Percentiles rank a stretch among this genome's conserved stretches.
phyloP scores from a whole-genome alignment of 352 stramenopile genomes.

The Globisporangium apiculatum region DNA sequence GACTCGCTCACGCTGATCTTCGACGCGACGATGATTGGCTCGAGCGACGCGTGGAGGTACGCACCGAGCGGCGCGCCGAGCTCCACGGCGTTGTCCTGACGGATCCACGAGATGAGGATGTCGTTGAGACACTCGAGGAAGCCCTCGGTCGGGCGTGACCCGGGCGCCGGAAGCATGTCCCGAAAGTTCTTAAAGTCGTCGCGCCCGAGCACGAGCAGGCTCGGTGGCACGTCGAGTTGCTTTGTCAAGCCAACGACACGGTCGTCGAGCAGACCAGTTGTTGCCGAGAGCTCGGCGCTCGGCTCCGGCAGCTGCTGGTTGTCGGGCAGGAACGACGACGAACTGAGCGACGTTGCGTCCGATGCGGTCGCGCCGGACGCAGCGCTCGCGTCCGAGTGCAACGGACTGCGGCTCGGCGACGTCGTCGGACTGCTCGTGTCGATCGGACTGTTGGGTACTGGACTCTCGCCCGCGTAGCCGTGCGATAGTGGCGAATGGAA shows the following conservation, averaged over 20 bases:
- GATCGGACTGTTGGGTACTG: slow-evolving; percentile 40
- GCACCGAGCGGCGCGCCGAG: slow-evolving; percentile 49
- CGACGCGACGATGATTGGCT: slow-evolving; percentile 73
- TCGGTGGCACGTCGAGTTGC: slow-evolving; percentile 33
- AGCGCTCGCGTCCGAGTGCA: slow-evolving; percentile 56
- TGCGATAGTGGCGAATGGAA: slow-evolving; percentile 29
- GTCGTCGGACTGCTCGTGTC: slow-evolving; percentile 40
- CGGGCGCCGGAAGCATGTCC: slow-evolving; percentile 58
- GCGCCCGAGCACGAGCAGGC: slow-evolving; percentile 48
- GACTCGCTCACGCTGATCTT: slow-evolving; percentile 55
- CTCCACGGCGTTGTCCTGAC: slow-evolving; percentile 64
- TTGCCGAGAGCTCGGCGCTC: slow-evolving; percentile 20
- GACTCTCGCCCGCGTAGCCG: slow-evolving; percentile 33
- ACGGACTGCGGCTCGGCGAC: slow-evolving; percentile 57
- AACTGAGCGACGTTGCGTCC: slow-evolving; percentile 56
- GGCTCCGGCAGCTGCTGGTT: slow-evolving; percentile 42
- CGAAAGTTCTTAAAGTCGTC: slow-evolving; percentile 79
- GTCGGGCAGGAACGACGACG: slow-evolving; percentile 70
- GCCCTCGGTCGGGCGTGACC: slow-evolving; percentile 49
- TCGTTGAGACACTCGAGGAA: slow-evolving; percentile 80
- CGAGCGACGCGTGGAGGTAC: slow-evolving; percentile 57
- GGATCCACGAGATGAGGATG: slow-evolving; percentile 80
- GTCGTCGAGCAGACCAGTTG: slow-evolving; percentile 17
- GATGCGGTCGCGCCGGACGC: slow-evolving; percentile 40
- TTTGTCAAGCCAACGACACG: slow-evolving; percentile 17